Conservation (phyloP, 192 early-diverging fungal species). For the Rhizophlyctis rosea region DNA sequence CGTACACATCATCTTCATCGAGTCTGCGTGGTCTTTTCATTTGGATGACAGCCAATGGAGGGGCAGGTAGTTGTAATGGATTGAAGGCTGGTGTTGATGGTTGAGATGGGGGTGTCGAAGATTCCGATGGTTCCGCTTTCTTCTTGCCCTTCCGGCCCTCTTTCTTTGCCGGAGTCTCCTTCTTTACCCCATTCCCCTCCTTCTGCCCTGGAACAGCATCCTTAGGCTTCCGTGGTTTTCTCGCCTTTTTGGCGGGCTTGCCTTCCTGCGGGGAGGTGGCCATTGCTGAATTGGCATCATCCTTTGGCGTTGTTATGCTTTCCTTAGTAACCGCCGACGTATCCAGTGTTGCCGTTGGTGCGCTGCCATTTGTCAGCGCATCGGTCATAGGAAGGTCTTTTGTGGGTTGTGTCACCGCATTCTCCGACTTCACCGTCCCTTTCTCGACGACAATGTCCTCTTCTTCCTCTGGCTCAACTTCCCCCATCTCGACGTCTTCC, state of each 20-base stretch:
- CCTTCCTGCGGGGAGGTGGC: neutral
- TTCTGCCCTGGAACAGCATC: neutral
- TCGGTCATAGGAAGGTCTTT: too few species aligned
- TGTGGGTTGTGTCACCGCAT: too few species aligned
- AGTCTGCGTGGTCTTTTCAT: neutral
- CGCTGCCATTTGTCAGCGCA: too few species aligned
- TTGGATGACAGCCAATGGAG: neutral
- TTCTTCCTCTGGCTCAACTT: too few species aligned
- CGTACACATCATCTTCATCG: neutral
- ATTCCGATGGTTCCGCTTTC: neutral
- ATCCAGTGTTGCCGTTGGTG: too few species aligned
- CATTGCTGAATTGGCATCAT: neutral
- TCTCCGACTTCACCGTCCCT: too few species aligned
- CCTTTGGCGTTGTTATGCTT: neutral
- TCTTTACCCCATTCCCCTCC: neutral
- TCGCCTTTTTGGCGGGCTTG: neutral
- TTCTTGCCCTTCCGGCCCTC: neutral
- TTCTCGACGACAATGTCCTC: neutral
- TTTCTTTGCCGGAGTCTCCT: neutral
- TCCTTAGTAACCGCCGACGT: neutral
- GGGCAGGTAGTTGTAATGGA: neutral
- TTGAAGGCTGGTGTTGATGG: neutral
- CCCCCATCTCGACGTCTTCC: neutral
- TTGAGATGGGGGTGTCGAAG: neutral
- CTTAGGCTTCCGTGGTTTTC: neutral